phyloP scores from a whole-genome alignment of 192 early-diverging fungal species.

The Coemansia sp. region DNA sequence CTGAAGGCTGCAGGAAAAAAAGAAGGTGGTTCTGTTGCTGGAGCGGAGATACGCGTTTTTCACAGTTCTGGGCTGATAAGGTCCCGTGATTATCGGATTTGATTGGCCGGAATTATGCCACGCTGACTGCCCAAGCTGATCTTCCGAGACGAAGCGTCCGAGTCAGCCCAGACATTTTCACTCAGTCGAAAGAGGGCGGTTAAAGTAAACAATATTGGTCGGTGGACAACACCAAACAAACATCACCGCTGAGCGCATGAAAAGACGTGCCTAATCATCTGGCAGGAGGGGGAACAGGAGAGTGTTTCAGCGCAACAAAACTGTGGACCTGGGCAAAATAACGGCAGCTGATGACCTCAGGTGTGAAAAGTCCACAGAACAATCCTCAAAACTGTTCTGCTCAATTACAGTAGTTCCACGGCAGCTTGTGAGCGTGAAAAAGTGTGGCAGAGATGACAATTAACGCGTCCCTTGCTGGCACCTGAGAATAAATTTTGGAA shows the following conservation, averaged over 20 bases:
- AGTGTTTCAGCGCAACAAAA: no score
- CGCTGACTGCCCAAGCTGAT: conserved; percentile 3
- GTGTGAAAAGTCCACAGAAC: no score
- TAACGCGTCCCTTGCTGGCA: not conserved
- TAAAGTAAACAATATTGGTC: no score
- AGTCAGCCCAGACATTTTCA: no score
- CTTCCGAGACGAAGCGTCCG: no score
- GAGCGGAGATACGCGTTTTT: not conserved
- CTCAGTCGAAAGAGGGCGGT: no score
- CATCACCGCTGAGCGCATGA: no score
- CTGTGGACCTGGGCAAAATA: no score
- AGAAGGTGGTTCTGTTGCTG: not conserved
- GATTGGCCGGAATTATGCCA: conserved; percentile 21
- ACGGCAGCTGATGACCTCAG: not conserved
- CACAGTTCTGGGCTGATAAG: not conserved
- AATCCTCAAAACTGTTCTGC: not conserved
- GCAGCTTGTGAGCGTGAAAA: not conserved
- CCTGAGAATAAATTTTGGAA: not conserved
- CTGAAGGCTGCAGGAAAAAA: not conserved
- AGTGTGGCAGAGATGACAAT: not conserved
- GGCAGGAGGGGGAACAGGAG: no score
- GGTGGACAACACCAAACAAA: no score
- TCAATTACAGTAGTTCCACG: not conserved
- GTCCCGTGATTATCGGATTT: conserved; percentile 21
- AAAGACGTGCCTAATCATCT: no score